These are phyloP conservation scores for Phytophthora fragariaefolia DNA, from an alignment of 352 stramenopile genomes.

Conservation along the genomic window DNA sequence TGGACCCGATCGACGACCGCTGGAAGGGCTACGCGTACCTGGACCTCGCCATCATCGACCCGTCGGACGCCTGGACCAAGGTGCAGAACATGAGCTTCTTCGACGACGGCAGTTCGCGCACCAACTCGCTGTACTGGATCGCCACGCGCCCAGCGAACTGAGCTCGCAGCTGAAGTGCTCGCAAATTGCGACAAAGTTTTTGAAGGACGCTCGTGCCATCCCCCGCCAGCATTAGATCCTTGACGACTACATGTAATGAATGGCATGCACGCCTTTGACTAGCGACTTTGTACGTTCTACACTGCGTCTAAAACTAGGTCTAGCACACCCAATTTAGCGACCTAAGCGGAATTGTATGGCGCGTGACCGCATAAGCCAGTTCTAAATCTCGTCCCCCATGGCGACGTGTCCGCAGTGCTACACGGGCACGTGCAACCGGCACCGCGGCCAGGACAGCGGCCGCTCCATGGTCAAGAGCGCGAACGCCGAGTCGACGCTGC, in stretches of 20 bases:
- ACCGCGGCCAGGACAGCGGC: conserved; percentile 67
- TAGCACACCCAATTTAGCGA: no score
- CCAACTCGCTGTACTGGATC: conserved; percentile 92
- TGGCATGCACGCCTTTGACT: no score
- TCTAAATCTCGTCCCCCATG: no score
- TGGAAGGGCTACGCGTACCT: conserved; percentile 89
- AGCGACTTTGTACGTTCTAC: no score
- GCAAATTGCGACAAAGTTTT: no score
- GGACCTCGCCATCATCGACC: conserved; percentile 85
- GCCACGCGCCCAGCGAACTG: conserved; percentile 62
- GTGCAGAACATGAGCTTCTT: conserved; percentile 79
- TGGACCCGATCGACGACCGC: conserved; percentile 72
- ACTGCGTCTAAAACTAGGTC: no score
- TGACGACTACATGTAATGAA: no score
- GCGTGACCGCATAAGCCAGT: no score
- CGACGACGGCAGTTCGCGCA: conserved; percentile 88
- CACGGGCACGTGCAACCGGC: conserved; percentile 74
- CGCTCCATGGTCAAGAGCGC: conserved; percentile 55
- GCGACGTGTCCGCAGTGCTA: conserved; percentile 84
- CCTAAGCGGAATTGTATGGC: no score
- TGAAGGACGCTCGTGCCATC: no score
- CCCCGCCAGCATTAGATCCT: no score
- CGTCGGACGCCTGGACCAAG: conserved; percentile 66
- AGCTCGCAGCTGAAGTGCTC: neutral
- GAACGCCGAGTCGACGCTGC: conserved; percentile 65